Percentiles rank a stretch among this genome's conserved stretches.
Conservation (phyloP, 2,329 filamentous ascomycete species). For the Fusarium zealandicum region DNA sequence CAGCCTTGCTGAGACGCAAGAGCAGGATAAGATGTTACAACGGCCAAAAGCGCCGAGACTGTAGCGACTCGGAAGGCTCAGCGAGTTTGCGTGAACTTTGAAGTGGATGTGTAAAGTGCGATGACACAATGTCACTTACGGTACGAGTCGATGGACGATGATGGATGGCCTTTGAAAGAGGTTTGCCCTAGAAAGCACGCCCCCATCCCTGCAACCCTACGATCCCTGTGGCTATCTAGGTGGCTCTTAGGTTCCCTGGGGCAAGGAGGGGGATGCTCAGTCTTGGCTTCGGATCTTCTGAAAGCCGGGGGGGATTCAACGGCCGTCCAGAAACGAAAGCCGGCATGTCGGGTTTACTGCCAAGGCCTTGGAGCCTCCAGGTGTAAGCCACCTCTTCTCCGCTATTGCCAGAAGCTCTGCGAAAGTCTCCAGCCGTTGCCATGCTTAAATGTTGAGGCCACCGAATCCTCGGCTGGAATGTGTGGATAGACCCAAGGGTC, state of each 20-base stretch:
- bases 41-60: background rate
- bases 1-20: background rate
- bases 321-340: background rate
- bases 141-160: background rate
- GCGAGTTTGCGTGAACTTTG: background rate
- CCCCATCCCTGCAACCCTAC: slow-evolving; percentile 2
- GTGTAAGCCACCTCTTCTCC: background rate
- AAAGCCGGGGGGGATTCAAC: background rate
- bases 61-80: background rate
- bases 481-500: background rate
- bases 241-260: background rate
- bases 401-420: background rate
- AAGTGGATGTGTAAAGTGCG: background rate
- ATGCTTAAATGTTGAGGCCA: background rate
- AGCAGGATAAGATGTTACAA: background rate
- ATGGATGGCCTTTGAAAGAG: background rate
- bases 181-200: background rate
- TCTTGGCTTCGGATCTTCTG: background rate
- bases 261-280: no score
- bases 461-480: background rate
- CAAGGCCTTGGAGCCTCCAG: background rate
- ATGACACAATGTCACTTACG: background rate
- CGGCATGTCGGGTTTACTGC: background rate
- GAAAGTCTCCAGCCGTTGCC: background rate
- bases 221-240: slow-evolving; percentile 3